A percentile compares a stretch with the other conserved stretches of the same genome.
Conservation (phyloP, 2,329 filamentous ascomycete species). For the Elsinoe australis region DNA sequence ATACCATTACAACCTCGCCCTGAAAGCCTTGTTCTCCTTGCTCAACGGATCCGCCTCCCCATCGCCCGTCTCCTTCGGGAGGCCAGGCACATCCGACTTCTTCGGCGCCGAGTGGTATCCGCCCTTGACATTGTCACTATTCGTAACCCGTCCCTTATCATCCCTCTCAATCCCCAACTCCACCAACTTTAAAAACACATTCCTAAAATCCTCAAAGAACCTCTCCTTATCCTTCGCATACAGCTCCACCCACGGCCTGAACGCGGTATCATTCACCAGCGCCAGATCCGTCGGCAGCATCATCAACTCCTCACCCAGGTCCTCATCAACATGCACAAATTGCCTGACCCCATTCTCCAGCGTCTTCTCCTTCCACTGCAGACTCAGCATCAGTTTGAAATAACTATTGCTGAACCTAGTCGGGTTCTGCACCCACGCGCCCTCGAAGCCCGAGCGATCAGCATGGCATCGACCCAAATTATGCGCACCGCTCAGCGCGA, state of each 20-base stretch:
- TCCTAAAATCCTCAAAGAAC: constrained; percentile 54
- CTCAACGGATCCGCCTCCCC: constrained; percentile 37
- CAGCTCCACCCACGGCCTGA: constrained; percentile 49
- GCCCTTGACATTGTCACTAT: constrained; percentile 51
- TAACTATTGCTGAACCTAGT: constrained; percentile 53
- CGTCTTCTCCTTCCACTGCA: constrained; percentile 50
- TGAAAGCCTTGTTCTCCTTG: constrained; percentile 34
- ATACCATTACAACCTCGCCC: constrained; percentile 33
- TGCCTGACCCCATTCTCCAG: constrained; percentile 48
- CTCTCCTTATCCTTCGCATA: constrained; percentile 55
- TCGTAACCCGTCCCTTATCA: constrained; percentile 44
- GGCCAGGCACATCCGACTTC: constrained; percentile 41
- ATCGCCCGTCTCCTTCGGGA: constrained; percentile 31
- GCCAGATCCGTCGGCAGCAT: constrained; percentile 60
- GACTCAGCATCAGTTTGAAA: constrained; percentile 45
- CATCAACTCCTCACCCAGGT: constrained; percentile 52
- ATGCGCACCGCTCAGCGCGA: constrained; percentile 50
- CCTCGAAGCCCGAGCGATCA: constrained; percentile 51
- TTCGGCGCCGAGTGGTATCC: constrained; percentile 52
- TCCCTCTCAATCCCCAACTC: constrained; percentile 55
- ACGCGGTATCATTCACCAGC: constrained; percentile 46
- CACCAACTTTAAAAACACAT: constrained; percentile 53
- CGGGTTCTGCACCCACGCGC: constrained; percentile 46
- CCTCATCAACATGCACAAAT: constrained; percentile 54
- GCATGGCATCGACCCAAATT: constrained; percentile 50